Base-by-base conservation (phyloP, 225 moss, liverwort and hornwort genomes). In the Polytrichum formosum region DNA sequence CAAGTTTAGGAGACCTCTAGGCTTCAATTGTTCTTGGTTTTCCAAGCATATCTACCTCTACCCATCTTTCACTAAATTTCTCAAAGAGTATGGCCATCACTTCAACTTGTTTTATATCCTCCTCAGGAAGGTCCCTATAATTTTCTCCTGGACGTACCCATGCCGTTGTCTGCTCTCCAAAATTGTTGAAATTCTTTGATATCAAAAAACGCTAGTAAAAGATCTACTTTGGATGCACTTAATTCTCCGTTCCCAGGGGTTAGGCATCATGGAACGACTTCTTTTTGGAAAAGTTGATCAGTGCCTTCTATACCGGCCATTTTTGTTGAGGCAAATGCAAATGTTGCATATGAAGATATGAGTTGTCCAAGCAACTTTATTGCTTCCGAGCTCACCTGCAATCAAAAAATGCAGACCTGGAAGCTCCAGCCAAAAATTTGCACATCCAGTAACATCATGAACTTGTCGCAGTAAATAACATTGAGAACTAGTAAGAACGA, bases 201-300 rank as follows among this genome's bases (percentile, higher is more conserved):
- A 74, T 90, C 91, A 37, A 94, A 77, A 58, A 94, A 94, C 21
- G 91, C 92, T 55, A 98, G 65, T 76, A 98, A 63, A 26, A 98
- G 81, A 35, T 98, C 94, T 55, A 92, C 73, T 84, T 92, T 98
- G 53, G 92, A 71, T 55, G 77, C 87, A 66, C 69, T 78, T 53
- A 90, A 73, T 20, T 75, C 76, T 30, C 69, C 79, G 65, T 85
- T 82, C 28, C 70, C 85, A 76, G 83, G 85, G 73, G 82, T 86
- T 74, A 98, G 78, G 76, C 92, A 98, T 90, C 97, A 98, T 20
- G 92, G 91, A 68, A 94, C 78, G 9, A 98, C 28, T 28, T 84
- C 88, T 27, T 87, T 81, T 73, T 80, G 79, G 67, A 92, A 81
- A 37, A 88, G 86, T 30, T 80, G 76, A 20, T 78, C 68, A 18